Percentiles rank a stretch among this genome's conserved stretches.
Evolutionary conservation across 495 filamentous ascomycete species (phyloP).

Genomic region (Hyaloscypha finlandica): DNA sequence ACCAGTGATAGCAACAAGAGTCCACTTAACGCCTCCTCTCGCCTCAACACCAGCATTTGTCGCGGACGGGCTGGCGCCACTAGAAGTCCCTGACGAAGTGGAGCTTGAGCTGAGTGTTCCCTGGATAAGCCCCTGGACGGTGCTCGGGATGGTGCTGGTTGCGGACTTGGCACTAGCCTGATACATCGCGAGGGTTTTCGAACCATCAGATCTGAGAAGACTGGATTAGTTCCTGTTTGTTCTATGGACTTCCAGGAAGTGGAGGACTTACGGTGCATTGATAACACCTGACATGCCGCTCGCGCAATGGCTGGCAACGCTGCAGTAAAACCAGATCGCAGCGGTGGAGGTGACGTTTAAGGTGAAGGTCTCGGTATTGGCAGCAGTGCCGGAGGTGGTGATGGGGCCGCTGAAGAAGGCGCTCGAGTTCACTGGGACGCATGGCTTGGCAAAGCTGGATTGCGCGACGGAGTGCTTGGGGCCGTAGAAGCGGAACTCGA

Average conservation of each 20-base stretch:
- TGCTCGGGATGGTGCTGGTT: slow-evolving; percentile 21
- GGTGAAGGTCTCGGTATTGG: slow-evolving; percentile 49
- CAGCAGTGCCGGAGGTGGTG: slow-evolving; percentile 35
- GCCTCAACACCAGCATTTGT: slow-evolving; percentile 16
- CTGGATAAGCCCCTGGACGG: slow-evolving; percentile 19
- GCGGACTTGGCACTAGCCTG: slow-evolving; percentile 33
- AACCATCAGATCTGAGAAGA: slow-evolving; percentile 26
- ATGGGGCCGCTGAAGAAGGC: slow-evolving; percentile 52
- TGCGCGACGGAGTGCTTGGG: slow-evolving; percentile 64
- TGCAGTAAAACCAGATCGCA: slow-evolving; percentile 64
- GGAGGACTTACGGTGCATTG: slow-evolving; percentile 35
- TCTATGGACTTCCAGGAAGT: slow-evolving; percentile 23
- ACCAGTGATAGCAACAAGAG: slow-evolving; percentile 7
- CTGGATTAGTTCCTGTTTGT: background rate
- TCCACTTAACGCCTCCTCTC: slow-evolving; percentile 8
- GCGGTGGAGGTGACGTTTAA: slow-evolving; percentile 58
- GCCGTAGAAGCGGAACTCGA: slow-evolving; percentile 64
- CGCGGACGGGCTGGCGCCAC: background rate
- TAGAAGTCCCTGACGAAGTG: background rate
- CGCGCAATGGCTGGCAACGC: slow-evolving; percentile 48
- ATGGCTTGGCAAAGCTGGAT: slow-evolving; percentile 57
- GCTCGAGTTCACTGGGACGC: slow-evolving; percentile 47
- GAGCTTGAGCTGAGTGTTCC: slow-evolving; percentile 8
- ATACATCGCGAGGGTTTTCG: slow-evolving; percentile 38
- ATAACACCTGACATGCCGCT: slow-evolving; percentile 55